Evolutionary conservation across 2,329 filamentous ascomycete genomes (phyloP), one percentile per base, ranked within the genome.

Genomic region (Endoconidiophora polonica): DNA sequence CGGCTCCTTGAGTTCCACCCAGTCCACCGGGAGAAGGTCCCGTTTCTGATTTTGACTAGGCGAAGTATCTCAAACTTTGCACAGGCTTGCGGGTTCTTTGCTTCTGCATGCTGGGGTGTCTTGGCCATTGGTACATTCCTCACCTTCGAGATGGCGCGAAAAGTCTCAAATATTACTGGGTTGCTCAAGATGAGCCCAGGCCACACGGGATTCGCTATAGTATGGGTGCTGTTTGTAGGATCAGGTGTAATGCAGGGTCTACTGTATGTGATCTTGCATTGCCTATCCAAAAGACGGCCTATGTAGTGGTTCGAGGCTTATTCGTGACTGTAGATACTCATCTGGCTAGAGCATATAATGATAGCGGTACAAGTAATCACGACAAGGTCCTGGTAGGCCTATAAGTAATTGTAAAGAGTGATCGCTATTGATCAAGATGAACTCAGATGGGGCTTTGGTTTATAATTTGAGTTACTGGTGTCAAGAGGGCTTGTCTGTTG

Each of bases 1-100:
- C 37, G 46, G 4, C 33, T 48, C 23, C 38, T 43, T 16, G 46
- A 48, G 39, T 42, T 48, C 22, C 46, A 48, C 22, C 46, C 46
- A 7, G 39, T 36, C 7, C 46, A 48, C 23, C 23, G 46, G 5
- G 46, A 48, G 20, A 48, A 48, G 7, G 24, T 48, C 16, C 46
- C 46, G 5, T 48, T 48, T n/a, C 18, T 42, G 14, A 40, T 48
- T 10, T 26, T 48, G n/a, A 48, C 46, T 33, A 23, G 46, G 5
- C 37, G 46, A 6, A 40, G 38, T 26, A 24, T 48, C 2, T 42
- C 46, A 6, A 41, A 24, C 14, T 18, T 23, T 7, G 39, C 46
- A 7, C 46, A 48, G 39, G 24, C 37, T 33, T n/a, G 41, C 14
- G 46, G 46, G 5, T 48, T 48, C 39, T 48, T 48, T 33, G 22